phyloP scores from a whole-genome alignment of 169 alveolate species.

The Miamiensis avidus region DNA sequence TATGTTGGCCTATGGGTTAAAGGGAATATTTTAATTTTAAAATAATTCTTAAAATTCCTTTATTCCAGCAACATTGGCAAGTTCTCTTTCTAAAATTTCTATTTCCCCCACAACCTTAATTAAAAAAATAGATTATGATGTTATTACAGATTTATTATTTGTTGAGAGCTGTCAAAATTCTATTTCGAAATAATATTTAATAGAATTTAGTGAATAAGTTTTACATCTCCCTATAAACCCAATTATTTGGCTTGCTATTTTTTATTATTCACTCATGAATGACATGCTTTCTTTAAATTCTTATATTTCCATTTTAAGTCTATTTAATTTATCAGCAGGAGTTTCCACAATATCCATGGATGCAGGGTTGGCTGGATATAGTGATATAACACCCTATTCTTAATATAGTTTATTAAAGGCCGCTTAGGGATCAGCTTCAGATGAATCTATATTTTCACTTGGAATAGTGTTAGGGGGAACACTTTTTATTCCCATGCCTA shows the following conservation, averaged over 20 bases:
- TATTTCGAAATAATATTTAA: too few relatives aligned
- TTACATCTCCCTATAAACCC: too few relatives aligned
- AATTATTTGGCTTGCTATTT: too few relatives aligned
- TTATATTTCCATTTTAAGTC: background rate
- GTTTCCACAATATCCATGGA: background rate
- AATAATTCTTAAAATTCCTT: background rate
- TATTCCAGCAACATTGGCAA: background rate
- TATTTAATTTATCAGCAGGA: background rate
- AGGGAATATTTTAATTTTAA: background rate
- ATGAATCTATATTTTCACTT: background rate
- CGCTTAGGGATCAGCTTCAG: background rate
- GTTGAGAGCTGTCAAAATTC: too few relatives aligned
- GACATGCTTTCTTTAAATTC: background rate
- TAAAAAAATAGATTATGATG: background rate
- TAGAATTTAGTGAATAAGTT: too few relatives aligned
- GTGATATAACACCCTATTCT: background rate
- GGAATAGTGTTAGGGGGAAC: too few relatives aligned
- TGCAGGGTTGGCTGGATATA: background rate
- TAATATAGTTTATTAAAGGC: background rate
- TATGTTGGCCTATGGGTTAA: background rate
- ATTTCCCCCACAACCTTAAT: background rate
- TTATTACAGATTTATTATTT: too few relatives aligned
- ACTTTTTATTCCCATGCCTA: too few relatives aligned
- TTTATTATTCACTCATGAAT: background rate
- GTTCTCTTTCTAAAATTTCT: background rate